These are phyloP conservation scores for Gossypium davidsonii DNA, from an alignment of 441 rosid genomes.

Conservation along the genomic window DNA sequence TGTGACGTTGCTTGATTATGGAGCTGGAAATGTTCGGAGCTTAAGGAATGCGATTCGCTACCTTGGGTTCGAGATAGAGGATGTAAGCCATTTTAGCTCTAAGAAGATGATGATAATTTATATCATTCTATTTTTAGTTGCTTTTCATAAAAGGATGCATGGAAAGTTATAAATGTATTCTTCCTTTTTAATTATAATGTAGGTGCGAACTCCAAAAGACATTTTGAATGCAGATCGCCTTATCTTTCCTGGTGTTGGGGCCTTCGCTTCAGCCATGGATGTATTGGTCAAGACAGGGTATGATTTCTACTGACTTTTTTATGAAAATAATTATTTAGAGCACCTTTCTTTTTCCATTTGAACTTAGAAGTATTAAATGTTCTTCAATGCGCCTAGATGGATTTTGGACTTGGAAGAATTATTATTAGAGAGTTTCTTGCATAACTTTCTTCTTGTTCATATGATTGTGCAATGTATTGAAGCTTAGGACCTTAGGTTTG, in stretches of 20 bases:
- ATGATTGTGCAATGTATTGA: too few species aligned
- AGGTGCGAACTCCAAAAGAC: constrained; percentile 80
- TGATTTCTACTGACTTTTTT: too few species aligned
- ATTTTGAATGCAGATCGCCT: constrained; percentile 71
- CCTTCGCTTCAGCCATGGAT: constrained; percentile 90
- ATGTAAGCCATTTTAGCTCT: constrained; percentile 31
- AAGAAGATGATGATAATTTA: constrained; percentile 13
- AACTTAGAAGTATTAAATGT: too few species aligned
- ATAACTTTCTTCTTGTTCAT: too few species aligned
- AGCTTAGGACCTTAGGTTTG: background rate
- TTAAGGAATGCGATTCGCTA: constrained; percentile 74
- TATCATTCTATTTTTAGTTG: background rate
- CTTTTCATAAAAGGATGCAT: background rate
- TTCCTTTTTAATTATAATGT: constrained; percentile 12
- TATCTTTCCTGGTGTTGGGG: constrained; percentile 91
- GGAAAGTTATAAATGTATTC: background rate
- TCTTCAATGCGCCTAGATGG: too few species aligned
- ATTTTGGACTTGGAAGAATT: too few species aligned
- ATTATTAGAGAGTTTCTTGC: too few species aligned
- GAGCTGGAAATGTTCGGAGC: constrained; percentile 95
- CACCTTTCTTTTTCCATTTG: too few species aligned
- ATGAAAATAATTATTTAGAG: too few species aligned
- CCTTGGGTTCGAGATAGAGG: constrained; percentile 76
- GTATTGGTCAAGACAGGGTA: constrained; percentile 75
- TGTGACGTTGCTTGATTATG: constrained; percentile 88